Conservation (phyloP, 2,329 filamentous ascomycete species). For the Aspergillus sojae region DNA sequence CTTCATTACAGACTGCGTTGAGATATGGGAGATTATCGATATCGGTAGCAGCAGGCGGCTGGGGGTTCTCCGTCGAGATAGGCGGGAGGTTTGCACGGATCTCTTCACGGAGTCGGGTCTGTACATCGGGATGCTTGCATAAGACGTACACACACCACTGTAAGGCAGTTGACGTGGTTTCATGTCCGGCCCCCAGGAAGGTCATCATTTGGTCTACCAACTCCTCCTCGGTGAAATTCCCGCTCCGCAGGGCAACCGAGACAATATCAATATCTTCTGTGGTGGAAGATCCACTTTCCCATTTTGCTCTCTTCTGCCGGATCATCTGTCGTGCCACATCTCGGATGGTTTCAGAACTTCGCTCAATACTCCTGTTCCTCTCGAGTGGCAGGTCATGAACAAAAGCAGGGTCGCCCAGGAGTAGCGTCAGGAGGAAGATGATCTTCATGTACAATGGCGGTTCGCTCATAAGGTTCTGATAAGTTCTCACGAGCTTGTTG, state of each 20-base stretch:
- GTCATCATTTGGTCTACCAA: constrained; percentile 91
- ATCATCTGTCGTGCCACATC: constrained; percentile 70
- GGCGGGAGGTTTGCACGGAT: constrained; percentile 64
- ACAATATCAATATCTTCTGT: constrained; percentile 69
- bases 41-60: constrained; percentile 60
- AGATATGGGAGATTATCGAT: constrained; percentile 77
- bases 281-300: constrained; percentile 34
- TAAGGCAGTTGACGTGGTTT: constrained; percentile 75
- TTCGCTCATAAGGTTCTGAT: constrained; percentile 28
- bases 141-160: constrained; percentile 76
- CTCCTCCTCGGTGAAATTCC: constrained; percentile 74
- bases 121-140: constrained; percentile 65
- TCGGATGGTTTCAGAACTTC: constrained; percentile 63
- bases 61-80: constrained; percentile 59
- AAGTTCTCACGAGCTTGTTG: constrained; percentile 56
- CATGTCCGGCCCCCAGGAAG: constrained; percentile 80
- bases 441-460: constrained; percentile 38
- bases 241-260: constrained; percentile 75
- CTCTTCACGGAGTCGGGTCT: constrained; percentile 69
- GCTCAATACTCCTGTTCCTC: constrained; percentile 66
- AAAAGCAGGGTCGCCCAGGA: constrained; percentile 67
- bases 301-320: constrained; percentile 64
- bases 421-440: constrained; percentile 57
- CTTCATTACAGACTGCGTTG: constrained; percentile 76
- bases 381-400: constrained; percentile 67